Base-by-base conservation (phyloP, 257 asterid genomes). In the Nicotiana noctiflora region DNA sequence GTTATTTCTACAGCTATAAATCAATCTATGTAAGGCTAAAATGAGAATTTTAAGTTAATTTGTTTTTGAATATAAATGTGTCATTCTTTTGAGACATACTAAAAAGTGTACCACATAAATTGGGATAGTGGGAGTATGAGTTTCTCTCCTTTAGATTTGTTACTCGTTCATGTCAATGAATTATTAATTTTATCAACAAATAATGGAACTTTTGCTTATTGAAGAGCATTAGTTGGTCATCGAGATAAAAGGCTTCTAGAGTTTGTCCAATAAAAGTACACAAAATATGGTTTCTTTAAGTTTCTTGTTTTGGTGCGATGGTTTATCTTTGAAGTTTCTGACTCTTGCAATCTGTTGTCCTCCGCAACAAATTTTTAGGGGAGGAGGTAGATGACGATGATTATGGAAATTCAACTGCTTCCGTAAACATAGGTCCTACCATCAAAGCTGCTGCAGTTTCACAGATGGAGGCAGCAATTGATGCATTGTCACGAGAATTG, bases 391-490 rank as follows among this genome's bases (percentile, higher is more conserved):
- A 82, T 6, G 89, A 83, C 0, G 91, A 85, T 8, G 91, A 86
- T 5, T 91, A 85, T 37, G 89, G 78, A 25, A 84, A 57, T 31
- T 62, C 62, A 66, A 52, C 21, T 21, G 55, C 76, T n/a, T 55
- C 52, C 14, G 90, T 79, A 75, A 87, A 91, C 29, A 80, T 95
- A 64, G 93, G 89, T 44, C 83, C 86, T 40, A 83, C 77, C 44
- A 82, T 87, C 46, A 95, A 92, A 85, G 85, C 91, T 60, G 34
- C 88, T 34, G 88, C 98, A 7, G 75, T 77, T 8, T 86, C 92
- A 2, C 99, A 87, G 86, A 95, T 95, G 99, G 97, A 89, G 77
- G 89, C 97, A 11, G 96, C 99, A 66, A 82, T 92, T 79, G 99
- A 95, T 63, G 88, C 99, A 0, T 83, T 95, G 65, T 89, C 98